Base-by-base conservation (phyloP, 352 stramenopile species). In the Elongisporangium senticosum region DNA sequence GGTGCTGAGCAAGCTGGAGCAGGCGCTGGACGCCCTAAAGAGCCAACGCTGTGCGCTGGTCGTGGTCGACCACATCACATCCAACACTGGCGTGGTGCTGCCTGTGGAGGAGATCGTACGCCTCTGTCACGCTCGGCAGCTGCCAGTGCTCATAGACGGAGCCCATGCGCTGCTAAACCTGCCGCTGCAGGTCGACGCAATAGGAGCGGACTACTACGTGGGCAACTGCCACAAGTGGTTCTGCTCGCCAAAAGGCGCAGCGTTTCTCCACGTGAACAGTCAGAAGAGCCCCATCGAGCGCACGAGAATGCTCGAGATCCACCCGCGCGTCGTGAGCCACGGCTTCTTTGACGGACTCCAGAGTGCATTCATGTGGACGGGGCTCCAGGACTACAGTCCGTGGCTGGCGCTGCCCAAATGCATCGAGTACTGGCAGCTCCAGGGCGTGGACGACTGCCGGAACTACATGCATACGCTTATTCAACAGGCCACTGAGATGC, bases 191-290 rank as follows among this genome's bases (percentile, higher is more conserved):
- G 56, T 98, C 2, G 63, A 75, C 1, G 68, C 57, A 0, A 59
- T 93, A n/a, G 58, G 63, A 14, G 84, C 94, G 21, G 92, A 98
- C 66, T 97, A 96, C 63, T 98, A 98, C 68, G 73, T 94, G 2
- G 84, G 84, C 26, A 98, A 98, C 72, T 96, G 87, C 65, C 95
- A 98, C 75, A 98, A 98, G 64, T 98, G 93, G 93, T 90, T 98
- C 39, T 93, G 86, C 23, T 89, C 90, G 15, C 81, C 92, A 4
- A 82, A 89, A 47, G 93, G 92, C 4, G 86, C 89, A 0, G 95
- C 85, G 0, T 87, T 98, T 61, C 61, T 98, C 47, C 90, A 97
- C 26, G 83, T 86, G 51, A 86, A 67, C 62, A 69, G 67, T 55
- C 75, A 53, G n/a, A 61, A 64, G 13, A 54, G 47, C 2, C 19